phyloP scores from a whole-genome alignment of 2,329 filamentous ascomycete species.

The Knoxdaviesia capensis region DNA sequence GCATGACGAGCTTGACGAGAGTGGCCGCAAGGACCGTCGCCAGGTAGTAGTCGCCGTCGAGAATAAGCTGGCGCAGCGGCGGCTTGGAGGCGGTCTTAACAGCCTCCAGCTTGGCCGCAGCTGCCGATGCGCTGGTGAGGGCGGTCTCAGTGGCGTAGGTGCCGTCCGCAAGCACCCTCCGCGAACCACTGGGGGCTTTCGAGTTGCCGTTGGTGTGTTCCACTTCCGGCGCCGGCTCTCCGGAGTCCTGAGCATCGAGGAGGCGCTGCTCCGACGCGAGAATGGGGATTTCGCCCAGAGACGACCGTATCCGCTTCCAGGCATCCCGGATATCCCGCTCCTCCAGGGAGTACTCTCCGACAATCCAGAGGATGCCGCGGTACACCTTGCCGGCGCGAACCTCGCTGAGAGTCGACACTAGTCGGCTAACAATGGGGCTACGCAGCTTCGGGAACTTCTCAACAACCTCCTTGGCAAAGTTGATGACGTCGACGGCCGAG shows the following conservation, averaged over 20 bases:
- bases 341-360: conserved; percentile 90
- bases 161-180: conserved; percentile 85
- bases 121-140: conserved; percentile 77
- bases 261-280: conserved; percentile 84
- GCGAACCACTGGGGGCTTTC: conserved; percentile 66
- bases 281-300: conserved; percentile 91
- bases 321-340: conserved; percentile 87
- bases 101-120: conserved; percentile 79
- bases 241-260: conserved; percentile 64
- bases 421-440: conserved; percentile 65
- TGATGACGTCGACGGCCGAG: conserved; percentile 92
- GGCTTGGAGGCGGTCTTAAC: conserved; percentile 96
- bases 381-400: conserved; percentile 96
- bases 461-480: conserved; percentile 96
- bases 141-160: conserved; percentile 96
- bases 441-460: conserved; percentile 91
- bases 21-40: conserved; percentile 90
- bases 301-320: conserved; percentile 89
- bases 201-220: conserved; percentile 62
- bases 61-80: conserved; percentile 78
- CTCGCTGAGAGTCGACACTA: conserved; percentile 80
- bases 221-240: conserved; percentile 31
- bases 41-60: conserved; percentile 94
- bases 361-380: conserved; percentile 88
- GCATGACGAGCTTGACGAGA: conserved; percentile 93